A percentile compares a stretch with the other conserved stretches of the same genome.
Evolutionary conservation across 176 grass and related monocot genomes (phyloP).

Genomic region (Aegilops bicornis): DNA sequence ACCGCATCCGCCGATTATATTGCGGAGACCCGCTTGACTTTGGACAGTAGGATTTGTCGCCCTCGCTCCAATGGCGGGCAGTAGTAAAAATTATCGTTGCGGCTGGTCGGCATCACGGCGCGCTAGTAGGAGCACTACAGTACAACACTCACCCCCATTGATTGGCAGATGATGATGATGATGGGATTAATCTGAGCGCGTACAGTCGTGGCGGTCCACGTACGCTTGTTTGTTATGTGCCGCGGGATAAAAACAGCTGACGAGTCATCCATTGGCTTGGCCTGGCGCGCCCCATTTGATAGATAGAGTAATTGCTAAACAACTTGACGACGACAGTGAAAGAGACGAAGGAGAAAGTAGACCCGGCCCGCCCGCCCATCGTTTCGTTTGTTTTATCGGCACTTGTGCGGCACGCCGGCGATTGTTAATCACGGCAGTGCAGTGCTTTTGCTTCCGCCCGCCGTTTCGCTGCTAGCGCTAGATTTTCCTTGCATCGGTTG

Average conservation of each 20-base stretch:
- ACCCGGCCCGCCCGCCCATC: not conserved
- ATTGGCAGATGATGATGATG: not conserved
- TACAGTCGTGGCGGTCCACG: conserved; percentile 21
- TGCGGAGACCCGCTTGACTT: conserved; percentile 19
- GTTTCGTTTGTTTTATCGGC: not conserved
- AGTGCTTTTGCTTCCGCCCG: not conserved
- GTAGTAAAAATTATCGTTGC: not conserved
- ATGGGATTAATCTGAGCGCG: not conserved
- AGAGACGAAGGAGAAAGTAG: not conserved
- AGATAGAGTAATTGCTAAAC: not conserved
- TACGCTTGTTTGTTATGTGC: conserved; percentile 9
- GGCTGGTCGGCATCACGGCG: conserved; percentile 23
- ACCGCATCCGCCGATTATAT: no score
- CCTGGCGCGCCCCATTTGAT: not conserved
- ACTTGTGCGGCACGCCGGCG: not conserved
- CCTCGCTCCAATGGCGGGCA: not conserved
- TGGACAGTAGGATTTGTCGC: not conserved
- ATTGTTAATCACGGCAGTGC: not conserved
- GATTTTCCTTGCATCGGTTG: not conserved
- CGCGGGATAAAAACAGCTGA: not conserved
- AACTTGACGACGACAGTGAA: not conserved
- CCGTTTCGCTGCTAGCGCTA: not conserved
- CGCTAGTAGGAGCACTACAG: no score
- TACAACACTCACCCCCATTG: not conserved
- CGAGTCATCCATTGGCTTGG: conserved; percentile 13